These are phyloP conservation scores for Beauveria asiatica DNA, from an alignment of 2,329 filamentous ascomycete species.

Conservation along the genomic window DNA sequence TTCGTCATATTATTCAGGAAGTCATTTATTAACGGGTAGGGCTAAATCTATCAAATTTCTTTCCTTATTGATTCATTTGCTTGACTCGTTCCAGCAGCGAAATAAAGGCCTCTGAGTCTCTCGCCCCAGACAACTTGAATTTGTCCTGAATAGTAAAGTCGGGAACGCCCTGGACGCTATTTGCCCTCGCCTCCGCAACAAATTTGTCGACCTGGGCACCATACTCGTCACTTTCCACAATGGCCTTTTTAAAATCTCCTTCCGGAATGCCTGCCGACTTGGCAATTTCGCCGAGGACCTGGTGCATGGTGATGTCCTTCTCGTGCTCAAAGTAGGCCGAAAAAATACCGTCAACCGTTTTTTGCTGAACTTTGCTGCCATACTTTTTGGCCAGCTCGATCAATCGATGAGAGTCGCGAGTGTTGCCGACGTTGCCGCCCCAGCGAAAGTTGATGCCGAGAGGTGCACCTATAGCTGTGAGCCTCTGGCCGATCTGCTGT, in stretches of 20 bases:
- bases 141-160: slow-evolving; percentile 62
- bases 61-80: slow-evolving; percentile 1
- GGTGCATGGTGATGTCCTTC: slow-evolving; percentile 33
- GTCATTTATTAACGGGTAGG: background rate
- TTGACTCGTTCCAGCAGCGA: slow-evolving; percentile 54
- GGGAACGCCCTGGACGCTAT: slow-evolving; percentile 55
- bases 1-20: too few relatives aligned
- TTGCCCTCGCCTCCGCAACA: slow-evolving; percentile 19
- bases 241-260: slow-evolving; percentile 26
- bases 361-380: slow-evolving; percentile 43
- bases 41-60: background rate
- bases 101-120: slow-evolving; percentile 56
- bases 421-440: slow-evolving; percentile 12
- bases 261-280: slow-evolving; percentile 37
- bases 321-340: slow-evolving; percentile 34
- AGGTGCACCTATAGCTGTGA: slow-evolving; percentile 23
- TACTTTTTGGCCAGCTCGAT: slow-evolving; percentile 42
- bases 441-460: slow-evolving; percentile 43
- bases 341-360: slow-evolving; percentile 40
- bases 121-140: slow-evolving; percentile 61
- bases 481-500: slow-evolving; percentile 22
- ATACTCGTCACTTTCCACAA: slow-evolving; percentile 41
- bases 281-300: slow-evolving; percentile 28
- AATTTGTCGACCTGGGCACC: slow-evolving; percentile 26
- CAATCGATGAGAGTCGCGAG: slow-evolving; percentile 33